Evolutionary conservation across 805 yeast species (phyloP), one percentile per base, ranked within the genome.

Genomic region (Schwanniomyces occidentalis): DNA sequence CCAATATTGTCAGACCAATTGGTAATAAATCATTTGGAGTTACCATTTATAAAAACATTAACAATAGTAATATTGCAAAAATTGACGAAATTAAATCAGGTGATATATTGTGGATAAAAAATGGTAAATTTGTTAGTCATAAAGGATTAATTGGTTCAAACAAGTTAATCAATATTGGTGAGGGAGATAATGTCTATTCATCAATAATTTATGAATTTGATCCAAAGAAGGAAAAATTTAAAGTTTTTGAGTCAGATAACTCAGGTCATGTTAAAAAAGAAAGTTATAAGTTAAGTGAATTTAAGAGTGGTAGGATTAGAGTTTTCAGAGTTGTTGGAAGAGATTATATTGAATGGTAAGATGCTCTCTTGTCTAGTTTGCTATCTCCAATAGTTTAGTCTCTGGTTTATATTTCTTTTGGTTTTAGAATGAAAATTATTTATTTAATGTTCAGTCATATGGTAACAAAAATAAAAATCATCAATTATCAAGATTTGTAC

Each of bases 271-370:
- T 84, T 24, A 74, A 66, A 39, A 75, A 73, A 38, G 80, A 78
- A 27, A 73, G 84, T 27, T 85, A 83, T 56, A 79, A 78, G 48
- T 56, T 90, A 3, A 65, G 75, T 2, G 95, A 87, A 40, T 72
- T 91, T 75, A 81, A 76, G 53, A 67, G 78, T 39, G 99, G 99
- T 4, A 80, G 78, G 48, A 64, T 91, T 8, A 75, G 85, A 44
- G 85, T 90, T 4, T 93, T 81, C 61, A 76, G 98, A 52, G 76
- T 78, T 5, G 82, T 89, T 20, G 86, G 85, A 8, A 76, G 87
- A 41, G 79, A 75, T 22, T 81, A 73, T 49, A 75, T 88, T 26
- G 83, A 80, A 4, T 89, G 96, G 96, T 77, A 44, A 40, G 12
- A 10, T 16, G 4, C 4, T 27, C 18, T 8, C 7, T 14, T n/a